Conservation (phyloP, 169 alveolate genomes). For the Eimeria acervulina region DNA sequence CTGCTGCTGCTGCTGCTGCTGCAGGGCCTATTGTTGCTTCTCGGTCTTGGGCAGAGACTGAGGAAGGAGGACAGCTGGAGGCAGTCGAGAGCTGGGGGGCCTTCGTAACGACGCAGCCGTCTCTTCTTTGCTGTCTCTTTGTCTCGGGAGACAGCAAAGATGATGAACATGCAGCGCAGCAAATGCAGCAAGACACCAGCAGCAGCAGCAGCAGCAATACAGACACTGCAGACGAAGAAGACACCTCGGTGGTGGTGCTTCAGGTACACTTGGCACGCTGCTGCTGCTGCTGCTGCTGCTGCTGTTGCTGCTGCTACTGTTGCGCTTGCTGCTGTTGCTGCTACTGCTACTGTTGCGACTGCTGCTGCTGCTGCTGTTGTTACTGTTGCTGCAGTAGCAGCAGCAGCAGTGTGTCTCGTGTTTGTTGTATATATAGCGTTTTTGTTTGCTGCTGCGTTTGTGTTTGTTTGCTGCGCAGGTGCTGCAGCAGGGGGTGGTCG, state of each 20-base stretch:
- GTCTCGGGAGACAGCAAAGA: neutral
- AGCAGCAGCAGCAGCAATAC: neutral
- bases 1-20: slow-evolving; percentile 61
- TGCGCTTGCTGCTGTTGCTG: slow-evolving; percentile 1
- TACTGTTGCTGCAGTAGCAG: neutral
- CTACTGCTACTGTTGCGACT: neutral
- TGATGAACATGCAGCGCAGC: neutral
- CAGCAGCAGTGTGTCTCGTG: neutral
- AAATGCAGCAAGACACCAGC: neutral
- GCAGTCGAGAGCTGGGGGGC: neutral
- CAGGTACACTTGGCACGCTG: slow-evolving; percentile 13
- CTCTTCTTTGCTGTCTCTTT: neutral
- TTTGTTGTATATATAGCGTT: neutral
- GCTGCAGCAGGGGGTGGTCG: neutral
- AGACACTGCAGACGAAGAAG: neutral
- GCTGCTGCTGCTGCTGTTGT: neutral
- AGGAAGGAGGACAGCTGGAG: neutral
- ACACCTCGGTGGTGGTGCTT: neutral
- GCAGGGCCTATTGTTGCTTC: slow-evolving; percentile 9
- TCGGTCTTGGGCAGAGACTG: slow-evolving; percentile 23
- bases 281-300: too few species aligned
- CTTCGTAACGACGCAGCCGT: slow-evolving; percentile 1
- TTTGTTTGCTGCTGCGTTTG: neutral
- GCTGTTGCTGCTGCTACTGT: neutral
- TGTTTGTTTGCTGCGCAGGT: neutral